phyloP scores from a whole-genome alignment of 2,329 filamentous ascomycete genomes.

The Graphilbum fragrans region DNA sequence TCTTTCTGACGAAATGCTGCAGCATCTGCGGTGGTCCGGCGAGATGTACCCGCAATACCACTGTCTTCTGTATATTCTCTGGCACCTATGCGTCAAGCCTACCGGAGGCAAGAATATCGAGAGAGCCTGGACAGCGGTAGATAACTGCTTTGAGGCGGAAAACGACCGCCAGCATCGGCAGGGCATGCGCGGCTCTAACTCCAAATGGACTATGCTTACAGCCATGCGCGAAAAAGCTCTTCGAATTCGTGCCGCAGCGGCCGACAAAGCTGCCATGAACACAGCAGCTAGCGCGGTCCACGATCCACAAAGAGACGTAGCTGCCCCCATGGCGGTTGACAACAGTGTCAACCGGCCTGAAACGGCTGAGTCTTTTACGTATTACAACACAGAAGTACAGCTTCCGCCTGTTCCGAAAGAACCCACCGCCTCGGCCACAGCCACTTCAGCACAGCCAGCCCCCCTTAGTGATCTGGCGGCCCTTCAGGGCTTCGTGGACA shows the following conservation, averaged over 20 bases:
- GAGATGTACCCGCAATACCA: conserved; percentile 30
- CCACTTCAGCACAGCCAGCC: neutral
- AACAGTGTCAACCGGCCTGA: too few species aligned
- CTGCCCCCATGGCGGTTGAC: too few species aligned
- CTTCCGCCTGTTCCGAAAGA: too few species aligned
- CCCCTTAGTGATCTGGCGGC: neutral
- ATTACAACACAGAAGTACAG: too few species aligned
- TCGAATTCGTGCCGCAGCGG: conserved; percentile 9
- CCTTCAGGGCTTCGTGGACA: neutral
- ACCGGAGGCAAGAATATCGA: conserved; percentile 14
- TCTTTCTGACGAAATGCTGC: conserved; percentile 23
- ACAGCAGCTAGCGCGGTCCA: neutral
- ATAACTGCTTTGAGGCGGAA: conserved; percentile 10
- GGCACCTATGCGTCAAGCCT: conserved; percentile 28
- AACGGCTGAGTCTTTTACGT: too few species aligned
- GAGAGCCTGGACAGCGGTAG: conserved; percentile 21
- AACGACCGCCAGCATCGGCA: conserved; percentile 5
- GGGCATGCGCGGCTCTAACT: conserved; percentile 2
- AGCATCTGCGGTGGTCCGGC: conserved; percentile 23
- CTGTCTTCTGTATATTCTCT: conserved; percentile 28
- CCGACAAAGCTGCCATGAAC: neutral
- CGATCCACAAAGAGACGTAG: too few species aligned
- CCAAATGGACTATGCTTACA: conserved; percentile 20
- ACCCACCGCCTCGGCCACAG: neutral
- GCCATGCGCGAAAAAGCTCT: conserved; percentile 19